Evolutionary conservation across 176 grass and related monocot species (phyloP), one percentile per base, ranked within the genome.

Genomic region (Aegilops bicornis): DNA sequence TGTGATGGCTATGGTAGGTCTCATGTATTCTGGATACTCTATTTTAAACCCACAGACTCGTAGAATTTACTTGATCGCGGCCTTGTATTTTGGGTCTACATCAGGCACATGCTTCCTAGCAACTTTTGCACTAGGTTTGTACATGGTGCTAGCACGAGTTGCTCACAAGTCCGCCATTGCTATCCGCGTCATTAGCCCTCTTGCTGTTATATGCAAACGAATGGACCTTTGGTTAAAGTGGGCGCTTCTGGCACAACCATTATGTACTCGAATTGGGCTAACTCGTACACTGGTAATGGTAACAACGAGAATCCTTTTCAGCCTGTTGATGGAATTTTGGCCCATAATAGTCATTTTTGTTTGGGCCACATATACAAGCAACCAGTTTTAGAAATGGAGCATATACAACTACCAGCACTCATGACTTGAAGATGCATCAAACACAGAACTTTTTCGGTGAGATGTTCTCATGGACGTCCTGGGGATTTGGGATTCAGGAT

Each of bases 341-440:
- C 72, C 72, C 12, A 48, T 75, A 14, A 47, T 75, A 75, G 48
- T 75, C 24, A 75, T 29, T 29, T 75, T 74, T 75, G 72, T 75
- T 48, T 75, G 72, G 72, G 72, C 23, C 2, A 43, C 23, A 75
- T 75, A 75, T 48, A 29, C 72, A 75, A 75, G 42, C 12, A 75
- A 75, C 72, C 13, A 48, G 14, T 29, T 48, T 48, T 72, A 75
- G 23, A 29, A 48, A 47, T 75, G 72, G 23, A 75, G 13, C 7
- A 1, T 1, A 75, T 48, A 29, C 72, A 48, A 75, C 40, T 75
- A 75, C 23, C 14, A 25, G 23, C 7, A 48, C 36, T 23, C 22
- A n/a, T 73, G 7, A 72, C 69, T n/a, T 71, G 69, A 71, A 71
- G 69, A 71, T 23, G 20, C 35, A 25, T 47, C 39, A 74, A 74